Base-by-base conservation (phyloP, 2,329 filamentous ascomycete species). In the Trichoderma endophyticum region DNA sequence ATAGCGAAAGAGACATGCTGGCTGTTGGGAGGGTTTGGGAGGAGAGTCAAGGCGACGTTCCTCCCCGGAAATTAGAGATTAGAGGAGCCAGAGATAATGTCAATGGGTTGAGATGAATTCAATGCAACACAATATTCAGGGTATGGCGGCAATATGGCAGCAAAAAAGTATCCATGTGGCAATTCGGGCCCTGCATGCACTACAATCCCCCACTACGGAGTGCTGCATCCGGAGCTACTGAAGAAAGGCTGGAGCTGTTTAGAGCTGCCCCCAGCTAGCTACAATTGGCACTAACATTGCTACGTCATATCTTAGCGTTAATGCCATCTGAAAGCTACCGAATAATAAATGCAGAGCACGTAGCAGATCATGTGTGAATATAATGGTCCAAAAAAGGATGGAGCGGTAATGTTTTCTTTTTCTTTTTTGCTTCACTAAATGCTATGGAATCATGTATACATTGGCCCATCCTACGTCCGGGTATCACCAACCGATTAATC, bases 1-100 rank as follows among this genome's bases (percentile, higher is more conserved):
- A 62, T 59, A 79, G 73, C 64, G 75, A 76, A 64, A 76, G 74
- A 70, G 73, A 73, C 79, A 81, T 81, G 15, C 32, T 24, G 39
- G 66, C 28, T 9, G 2, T 51, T 32, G 24, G 6, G 6, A 18
- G 54, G 26, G 76, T 21, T 56, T 30, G 5, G 21, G 67, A 26
- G 26, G 30, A 43, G 48, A 54, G 67, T 39, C 67, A 70, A 54
- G 61, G 14, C 39, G 39, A 28, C 54, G 56, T 34, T 32, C 32
- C 36, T 51, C 26, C 39, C 56, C 21, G 3, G 8, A 11, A 28
- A 32, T 15, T 11, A 21, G 11, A 5, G 26, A 36, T n/a, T 11
- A 30, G 24, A 68, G 15, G 39, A 21, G 21, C 9, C 51, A 18
- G 34, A 12, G 36, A 56, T 21, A 14, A 36, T 26, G 5, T 54